A percentile compares a stretch with the other conserved stretches of the same genome.
These are phyloP conservation scores for Epithele typhae DNA, from an alignment of 768 basidiomycete species.

Conservation along the genomic window DNA sequence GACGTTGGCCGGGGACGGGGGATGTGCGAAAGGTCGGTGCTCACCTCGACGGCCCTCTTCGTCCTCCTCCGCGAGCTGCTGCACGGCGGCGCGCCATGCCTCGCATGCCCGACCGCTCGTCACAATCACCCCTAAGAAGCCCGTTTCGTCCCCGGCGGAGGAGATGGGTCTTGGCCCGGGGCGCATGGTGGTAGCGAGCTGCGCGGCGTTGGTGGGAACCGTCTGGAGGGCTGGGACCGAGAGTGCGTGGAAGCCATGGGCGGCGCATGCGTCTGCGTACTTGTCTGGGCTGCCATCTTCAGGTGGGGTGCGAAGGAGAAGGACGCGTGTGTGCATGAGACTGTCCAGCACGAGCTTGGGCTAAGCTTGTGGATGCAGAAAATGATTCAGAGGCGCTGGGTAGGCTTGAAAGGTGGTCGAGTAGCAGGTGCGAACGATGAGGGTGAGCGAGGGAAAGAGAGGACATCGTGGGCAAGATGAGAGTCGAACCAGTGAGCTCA, in stretches of 20 bases:
- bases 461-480: slow-evolving; percentile 4
- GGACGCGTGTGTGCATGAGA: slow-evolving; percentile 25
- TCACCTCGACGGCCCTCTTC: too few species aligned
- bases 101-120: slow-evolving; percentile 79
- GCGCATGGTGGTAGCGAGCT: slow-evolving; percentile 40
- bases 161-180: slow-evolving; percentile 19
- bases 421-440: too few species aligned
- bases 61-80: slow-evolving; percentile 11
- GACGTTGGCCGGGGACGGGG: too few species aligned
- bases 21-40: too few species aligned
- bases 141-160: neutral
- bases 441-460: neutral
- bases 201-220: slow-evolving; percentile 40
- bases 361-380: too few species aligned
- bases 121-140: slow-evolving; percentile 58
- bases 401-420: too few species aligned
- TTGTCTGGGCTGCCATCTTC: slow-evolving; percentile 39
- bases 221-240: slow-evolving; percentile 78
- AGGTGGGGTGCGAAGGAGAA: slow-evolving; percentile 38
- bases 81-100: slow-evolving; percentile 53
- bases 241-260: slow-evolving; percentile 45
- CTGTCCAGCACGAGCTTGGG: too few species aligned
- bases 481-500: too few species aligned
- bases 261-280: slow-evolving; percentile 50
- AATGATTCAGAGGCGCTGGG: too few species aligned